These are phyloP conservation scores for Dactylella cylindrospora DNA, from an alignment of 2,329 filamentous ascomycete genomes.

Conservation along the genomic window DNA sequence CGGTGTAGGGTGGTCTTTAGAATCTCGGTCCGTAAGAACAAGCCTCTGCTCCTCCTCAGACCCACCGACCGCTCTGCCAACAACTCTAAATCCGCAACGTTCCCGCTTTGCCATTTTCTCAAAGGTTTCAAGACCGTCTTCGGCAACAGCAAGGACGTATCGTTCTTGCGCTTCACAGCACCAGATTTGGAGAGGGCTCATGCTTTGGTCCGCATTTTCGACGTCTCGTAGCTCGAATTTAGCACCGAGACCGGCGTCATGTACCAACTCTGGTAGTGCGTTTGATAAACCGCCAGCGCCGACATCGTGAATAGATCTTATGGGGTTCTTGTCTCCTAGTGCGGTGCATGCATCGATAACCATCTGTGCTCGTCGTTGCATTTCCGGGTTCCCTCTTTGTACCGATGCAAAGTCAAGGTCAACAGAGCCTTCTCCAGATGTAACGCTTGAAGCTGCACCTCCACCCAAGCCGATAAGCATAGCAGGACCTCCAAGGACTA, in stretches of 20 bases:
- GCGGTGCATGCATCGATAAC: conserved; percentile 93
- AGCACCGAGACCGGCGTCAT: conserved; percentile 87
- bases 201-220: conserved; percentile 82
- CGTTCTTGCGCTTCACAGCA: conserved; percentile 96
- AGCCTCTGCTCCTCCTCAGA: conserved; percentile 70
- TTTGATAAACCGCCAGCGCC: conserved; percentile 86
- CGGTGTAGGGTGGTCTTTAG: conserved; percentile 70
- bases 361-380: conserved; percentile 93
- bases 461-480: conserved; percentile 98
- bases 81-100: conserved; percentile 87
- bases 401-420: conserved; percentile 97
- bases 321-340: conserved; percentile 80
- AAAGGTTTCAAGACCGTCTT: conserved; percentile 73
- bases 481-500: conserved; percentile 91
- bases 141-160: conserved; percentile 87
- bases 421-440: conserved; percentile 82
- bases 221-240: conserved; percentile 93
- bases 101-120: conserved; percentile 73
- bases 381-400: conserved; percentile 93
- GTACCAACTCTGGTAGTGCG: conserved; percentile 83
- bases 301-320: conserved; percentile 96
- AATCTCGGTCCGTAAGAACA: conserved; percentile 78
- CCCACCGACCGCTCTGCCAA: conserved; percentile 71
- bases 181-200: conserved; percentile 97
- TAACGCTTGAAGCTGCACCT: conserved; percentile 87